Evolutionary conservation across 2,329 filamentous ascomycete genomes (phyloP).

Genomic region (Verticillium nonalfalfae): DNA sequence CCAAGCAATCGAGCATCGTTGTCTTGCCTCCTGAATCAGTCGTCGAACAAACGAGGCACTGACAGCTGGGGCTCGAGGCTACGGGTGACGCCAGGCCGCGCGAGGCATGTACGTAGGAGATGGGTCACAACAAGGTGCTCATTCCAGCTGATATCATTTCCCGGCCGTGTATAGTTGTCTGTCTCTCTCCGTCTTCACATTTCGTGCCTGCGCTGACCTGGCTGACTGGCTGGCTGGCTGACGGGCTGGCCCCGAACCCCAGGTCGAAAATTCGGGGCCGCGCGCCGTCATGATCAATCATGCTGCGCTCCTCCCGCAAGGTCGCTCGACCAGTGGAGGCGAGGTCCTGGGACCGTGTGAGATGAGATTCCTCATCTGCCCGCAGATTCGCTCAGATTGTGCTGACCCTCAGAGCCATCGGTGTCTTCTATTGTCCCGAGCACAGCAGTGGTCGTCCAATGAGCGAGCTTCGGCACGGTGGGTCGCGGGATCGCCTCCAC

Average conservation of each 20-base stretch:
- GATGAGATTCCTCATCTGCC: neutral
- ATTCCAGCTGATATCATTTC: neutral
- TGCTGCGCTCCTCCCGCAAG: neutral
- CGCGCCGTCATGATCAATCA: neutral
- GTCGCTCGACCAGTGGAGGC: neutral
- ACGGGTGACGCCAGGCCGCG: no score
- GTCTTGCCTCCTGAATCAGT: neutral
- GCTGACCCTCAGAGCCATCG: neutral
- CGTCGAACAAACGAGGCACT: neutral
- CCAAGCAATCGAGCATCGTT: neutral
- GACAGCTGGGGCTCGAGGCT: neutral
- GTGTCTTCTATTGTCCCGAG: neutral
- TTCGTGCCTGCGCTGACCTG: no score
- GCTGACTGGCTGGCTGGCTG: no score
- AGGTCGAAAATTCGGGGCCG: no score
- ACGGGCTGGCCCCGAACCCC: no score
- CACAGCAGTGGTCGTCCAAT: neutral
- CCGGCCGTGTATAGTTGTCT: no score
- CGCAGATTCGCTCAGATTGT: neutral
- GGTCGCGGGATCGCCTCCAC: no score
- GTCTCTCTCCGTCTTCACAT: no score
- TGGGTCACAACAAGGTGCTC: neutral
- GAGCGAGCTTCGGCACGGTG: neutral
- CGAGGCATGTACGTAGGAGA: no score
- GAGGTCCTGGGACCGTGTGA: neutral